Base-by-base conservation (phyloP, 352 stramenopile species). In the Blastocystis sp. region DNA sequence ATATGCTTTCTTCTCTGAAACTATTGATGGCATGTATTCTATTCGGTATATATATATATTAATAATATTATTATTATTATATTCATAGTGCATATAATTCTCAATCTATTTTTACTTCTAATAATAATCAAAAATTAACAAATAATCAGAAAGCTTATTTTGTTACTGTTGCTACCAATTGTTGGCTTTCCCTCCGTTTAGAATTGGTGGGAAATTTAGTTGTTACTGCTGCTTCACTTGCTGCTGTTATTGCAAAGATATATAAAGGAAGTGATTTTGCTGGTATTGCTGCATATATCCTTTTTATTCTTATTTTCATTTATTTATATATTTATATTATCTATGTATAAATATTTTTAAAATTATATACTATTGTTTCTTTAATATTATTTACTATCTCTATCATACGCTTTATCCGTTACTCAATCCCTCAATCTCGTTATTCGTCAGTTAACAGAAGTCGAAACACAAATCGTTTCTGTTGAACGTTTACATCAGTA, bases 141-240 rank as follows among this genome's bases (percentile, higher is more conserved):
- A n/a, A n/a, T n/a, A 70, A 76, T 23, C 55, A 72, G n/a, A 16
- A 72, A 42, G 84, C 86, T 2, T 94, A 93, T 57, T 77, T 88
- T 56, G 67, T 85, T 6, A 76, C 83, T 13, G 88, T 86, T 64
- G 58, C 75, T 7, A 78, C 87, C 24, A 93, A 93, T 59, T 86
- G 85, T 34, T 97, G 88, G 87, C 70, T 98, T 3, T 83, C 79
- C 3, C 74, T 96, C 37, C 77, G 90, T 4, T 72, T 98, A 7
- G 84, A 90, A 58, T 66, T 87, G 41, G 70, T 83, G 46, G 83
- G 83, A 33, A 81, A 83, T 5, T 30, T 88, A n/a, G 84, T 95
- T 54, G 82, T 91, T 7, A 75, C 78, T 24, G 74, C 73, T 10
- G 75, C 91, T 5, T 79, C 81, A n/a, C 70, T 91, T 27, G 86